Evolutionary conservation across 768 basidiomycete genomes (phyloP).

Genomic region (Sutorius australiensis): DNA sequence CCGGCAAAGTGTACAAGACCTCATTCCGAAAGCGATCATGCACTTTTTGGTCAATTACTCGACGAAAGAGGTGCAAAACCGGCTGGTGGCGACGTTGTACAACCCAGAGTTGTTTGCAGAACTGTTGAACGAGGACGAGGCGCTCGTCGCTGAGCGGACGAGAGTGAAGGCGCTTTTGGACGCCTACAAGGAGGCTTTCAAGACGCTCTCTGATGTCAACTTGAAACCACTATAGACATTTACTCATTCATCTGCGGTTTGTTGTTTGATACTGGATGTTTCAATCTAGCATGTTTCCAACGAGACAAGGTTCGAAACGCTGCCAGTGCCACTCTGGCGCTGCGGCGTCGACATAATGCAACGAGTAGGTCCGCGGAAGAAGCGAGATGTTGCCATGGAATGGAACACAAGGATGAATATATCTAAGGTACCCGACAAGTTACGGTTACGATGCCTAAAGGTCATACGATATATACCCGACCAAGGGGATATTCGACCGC

Average conservation of each 20-base stretch:
- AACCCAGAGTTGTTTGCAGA: slow-evolving; percentile 92
- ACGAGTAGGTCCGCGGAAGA: not conserved
- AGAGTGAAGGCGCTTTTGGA: slow-evolving; percentile 92
- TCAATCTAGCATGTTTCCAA: not conserved
- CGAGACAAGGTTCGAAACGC: not conserved
- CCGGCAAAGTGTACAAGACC: slow-evolving; percentile 93
- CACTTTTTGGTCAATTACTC: slow-evolving; percentile 96
- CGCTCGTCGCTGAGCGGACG: slow-evolving; percentile 87
- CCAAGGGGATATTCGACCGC: slow-evolving; percentile 3
- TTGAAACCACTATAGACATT: slow-evolving; percentile 53
- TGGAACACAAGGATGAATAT: not conserved
- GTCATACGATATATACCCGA: slow-evolving; percentile 10
- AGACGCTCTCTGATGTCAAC: slow-evolving; percentile 78
- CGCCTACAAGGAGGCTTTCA: slow-evolving; percentile 94
- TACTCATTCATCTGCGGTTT: not conserved
- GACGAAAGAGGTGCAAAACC: slow-evolving; percentile 94
- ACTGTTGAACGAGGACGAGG: slow-evolving; percentile 92
- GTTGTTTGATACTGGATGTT: not conserved
- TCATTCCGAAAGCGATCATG: slow-evolving; percentile 98
- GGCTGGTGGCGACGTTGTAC: slow-evolving; percentile 91
- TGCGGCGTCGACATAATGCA: not conserved
- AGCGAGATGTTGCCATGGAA: not conserved
- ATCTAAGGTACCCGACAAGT: slow-evolving; percentile 6
- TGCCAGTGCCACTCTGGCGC: too few relatives aligned
- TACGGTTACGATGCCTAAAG: not conserved